Evolutionary conservation across 2,329 filamentous ascomycete species (phyloP).

Genomic region (Pseudogymnoascus sp.): DNA sequence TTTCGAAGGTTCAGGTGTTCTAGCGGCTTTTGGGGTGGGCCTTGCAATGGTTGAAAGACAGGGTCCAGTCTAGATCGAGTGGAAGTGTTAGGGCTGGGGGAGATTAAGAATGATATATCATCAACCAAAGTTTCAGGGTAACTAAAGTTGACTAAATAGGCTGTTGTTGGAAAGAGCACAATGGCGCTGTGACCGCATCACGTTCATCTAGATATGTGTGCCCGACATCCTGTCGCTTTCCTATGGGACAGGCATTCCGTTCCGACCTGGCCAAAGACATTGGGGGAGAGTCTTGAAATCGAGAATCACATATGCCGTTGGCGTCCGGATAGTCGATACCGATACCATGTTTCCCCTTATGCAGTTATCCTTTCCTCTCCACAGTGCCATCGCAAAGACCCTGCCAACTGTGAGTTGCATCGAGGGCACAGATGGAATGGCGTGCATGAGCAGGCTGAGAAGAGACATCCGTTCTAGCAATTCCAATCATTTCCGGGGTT

Average conservation of each 20-base stretch:
- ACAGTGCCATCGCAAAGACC: not conserved
- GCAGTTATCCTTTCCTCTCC: not conserved
- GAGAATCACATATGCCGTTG: not conserved
- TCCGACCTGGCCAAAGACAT: not conserved
- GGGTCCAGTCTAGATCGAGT: not conserved
- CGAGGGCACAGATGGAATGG: not conserved
- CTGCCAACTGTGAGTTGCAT: not conserved
- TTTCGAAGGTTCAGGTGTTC: not conserved
- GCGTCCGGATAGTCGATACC: not conserved
- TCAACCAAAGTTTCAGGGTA: not conserved
- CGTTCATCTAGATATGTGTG: not conserved
- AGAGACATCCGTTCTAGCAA: not conserved
- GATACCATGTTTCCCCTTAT: not conserved
- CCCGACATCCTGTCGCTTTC: not conserved
- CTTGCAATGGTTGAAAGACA: not conserved
- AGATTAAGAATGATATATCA: constrained; percentile 4
- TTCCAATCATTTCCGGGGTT: not conserved
- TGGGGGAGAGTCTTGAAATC: not conserved
- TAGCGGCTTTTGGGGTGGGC: not conserved
- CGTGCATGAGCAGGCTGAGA: not conserved
- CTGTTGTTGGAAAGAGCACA: constrained; percentile 4
- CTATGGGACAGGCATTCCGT: not conserved
- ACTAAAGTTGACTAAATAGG: not conserved
- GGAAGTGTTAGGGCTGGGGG: not conserved
- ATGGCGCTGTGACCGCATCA: constrained; percentile 1